phyloP scores from a whole-genome alignment of 257 asterid species.

The Solanum gracilifrons region DNA sequence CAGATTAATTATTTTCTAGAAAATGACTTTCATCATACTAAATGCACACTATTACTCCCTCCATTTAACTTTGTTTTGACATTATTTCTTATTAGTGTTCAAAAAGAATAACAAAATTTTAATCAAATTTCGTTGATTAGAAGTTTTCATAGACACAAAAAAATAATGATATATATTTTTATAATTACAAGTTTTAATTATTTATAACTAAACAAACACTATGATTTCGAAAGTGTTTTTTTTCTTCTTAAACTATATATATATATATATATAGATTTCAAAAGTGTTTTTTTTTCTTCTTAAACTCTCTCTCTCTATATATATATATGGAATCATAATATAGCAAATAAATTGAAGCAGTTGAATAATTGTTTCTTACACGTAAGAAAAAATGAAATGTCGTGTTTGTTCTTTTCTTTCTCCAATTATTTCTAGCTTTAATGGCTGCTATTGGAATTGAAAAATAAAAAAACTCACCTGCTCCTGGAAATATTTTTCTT shows the following conservation, averaged over 20 bases:
- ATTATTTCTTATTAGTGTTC: background rate
- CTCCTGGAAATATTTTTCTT: background rate
- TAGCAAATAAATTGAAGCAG: background rate
- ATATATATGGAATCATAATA: background rate
- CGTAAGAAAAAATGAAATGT: background rate
- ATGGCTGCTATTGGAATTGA: background rate
- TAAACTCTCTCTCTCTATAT: too few relatives aligned
- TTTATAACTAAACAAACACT: background rate
- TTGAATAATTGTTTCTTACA: background rate
- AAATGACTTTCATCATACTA: background rate
- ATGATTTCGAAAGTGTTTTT: background rate
- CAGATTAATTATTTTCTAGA: background rate
- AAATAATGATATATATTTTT: background rate
- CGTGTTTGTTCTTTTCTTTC: background rate
- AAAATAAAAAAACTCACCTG: background rate
- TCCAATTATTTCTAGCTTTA: background rate
- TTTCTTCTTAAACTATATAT: too few relatives aligned
- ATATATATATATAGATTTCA: background rate
- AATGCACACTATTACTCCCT: background rate
- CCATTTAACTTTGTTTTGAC: background rate
- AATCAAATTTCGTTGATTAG: background rate
- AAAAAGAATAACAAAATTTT: background rate
- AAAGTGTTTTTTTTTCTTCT: too few relatives aligned
- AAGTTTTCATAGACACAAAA: background rate
- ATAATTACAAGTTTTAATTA: background rate